Evolutionary conservation across 2,329 filamentous ascomycete genomes (phyloP).

Genomic region (Diaporthe nobilis): DNA sequence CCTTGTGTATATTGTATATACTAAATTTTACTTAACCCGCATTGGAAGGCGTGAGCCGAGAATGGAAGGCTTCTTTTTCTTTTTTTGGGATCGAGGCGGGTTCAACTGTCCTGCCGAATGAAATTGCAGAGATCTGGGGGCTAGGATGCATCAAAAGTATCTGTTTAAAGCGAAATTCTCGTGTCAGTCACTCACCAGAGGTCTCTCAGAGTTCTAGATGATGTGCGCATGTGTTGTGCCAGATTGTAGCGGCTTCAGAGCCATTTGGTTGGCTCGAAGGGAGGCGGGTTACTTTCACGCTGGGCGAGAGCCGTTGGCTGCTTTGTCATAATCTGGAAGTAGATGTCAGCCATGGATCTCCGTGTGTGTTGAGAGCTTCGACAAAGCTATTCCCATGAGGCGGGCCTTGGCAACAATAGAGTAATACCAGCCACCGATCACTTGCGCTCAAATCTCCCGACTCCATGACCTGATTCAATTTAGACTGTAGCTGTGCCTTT

Average conservation of each 20-base stretch:
- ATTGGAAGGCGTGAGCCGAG: constrained; percentile 30
- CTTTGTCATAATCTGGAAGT: neutral
- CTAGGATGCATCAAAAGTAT: constrained; percentile 6
- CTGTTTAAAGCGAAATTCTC: neutral
- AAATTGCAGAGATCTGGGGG: neutral
- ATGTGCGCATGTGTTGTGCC: neutral
- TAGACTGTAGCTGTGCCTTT: neutral
- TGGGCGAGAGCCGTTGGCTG: neutral
- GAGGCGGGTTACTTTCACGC: neutral
- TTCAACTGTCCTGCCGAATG: neutral
- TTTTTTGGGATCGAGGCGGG: neutral
- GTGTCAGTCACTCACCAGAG: neutral
- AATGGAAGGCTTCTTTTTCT: neutral
- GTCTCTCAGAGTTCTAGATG: neutral
- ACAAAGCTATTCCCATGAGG: neutral
- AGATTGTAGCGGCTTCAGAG: neutral
- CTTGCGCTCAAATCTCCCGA: neutral
- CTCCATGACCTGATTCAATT: neutral
- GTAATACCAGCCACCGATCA: neutral
- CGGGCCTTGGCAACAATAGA: neutral
- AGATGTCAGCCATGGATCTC: too few species aligned
- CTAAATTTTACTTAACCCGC: constrained; percentile 7
- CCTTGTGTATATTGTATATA: constrained; percentile 13
- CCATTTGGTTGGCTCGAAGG: neutral
- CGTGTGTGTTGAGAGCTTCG: neutral